Conservation (phyloP, 2,329 filamentous ascomycete species). For the Thelonectria discophora region DNA sequence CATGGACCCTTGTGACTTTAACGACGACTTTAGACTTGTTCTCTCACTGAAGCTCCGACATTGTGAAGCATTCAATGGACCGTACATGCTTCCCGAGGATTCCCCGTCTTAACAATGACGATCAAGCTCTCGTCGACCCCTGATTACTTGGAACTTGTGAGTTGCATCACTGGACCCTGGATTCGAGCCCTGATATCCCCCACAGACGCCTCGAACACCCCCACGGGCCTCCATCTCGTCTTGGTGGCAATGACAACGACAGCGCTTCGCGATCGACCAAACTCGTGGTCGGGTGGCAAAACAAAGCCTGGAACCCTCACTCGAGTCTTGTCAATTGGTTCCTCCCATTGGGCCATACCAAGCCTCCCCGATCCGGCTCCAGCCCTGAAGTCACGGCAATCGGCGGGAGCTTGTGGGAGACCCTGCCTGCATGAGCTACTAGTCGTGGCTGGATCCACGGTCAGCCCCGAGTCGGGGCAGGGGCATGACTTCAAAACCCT, state of each 20-base stretch:
- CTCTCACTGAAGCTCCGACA: background rate
- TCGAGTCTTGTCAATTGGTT: too few relatives aligned
- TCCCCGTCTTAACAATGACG: background rate
- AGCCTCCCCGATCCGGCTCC: too few relatives aligned
- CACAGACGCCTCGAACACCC: background rate
- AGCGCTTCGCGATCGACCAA: background rate
- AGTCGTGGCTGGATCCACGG: conserved; percentile 15
- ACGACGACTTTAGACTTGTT: background rate
- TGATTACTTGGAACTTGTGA: too few relatives aligned
- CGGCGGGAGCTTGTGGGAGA: conserved; percentile 9
- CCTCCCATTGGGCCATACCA: too few relatives aligned
- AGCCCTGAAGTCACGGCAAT: too few relatives aligned
- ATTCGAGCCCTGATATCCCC: background rate
- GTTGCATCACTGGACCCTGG: background rate
- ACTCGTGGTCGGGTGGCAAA: background rate
- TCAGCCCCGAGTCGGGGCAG: background rate
- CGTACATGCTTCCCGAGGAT: background rate
- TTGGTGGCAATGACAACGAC: background rate
- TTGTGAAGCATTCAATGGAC: background rate
- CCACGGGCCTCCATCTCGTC: background rate
- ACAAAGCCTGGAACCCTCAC: too few relatives aligned
- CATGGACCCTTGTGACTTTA: background rate
- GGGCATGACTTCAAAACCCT: background rate
- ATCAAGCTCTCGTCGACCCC: background rate
- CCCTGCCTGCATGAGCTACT: conserved; percentile 36